phyloP scores from a whole-genome alignment of 2,329 filamentous ascomycete genomes.

The Davidsoniella neocaledoniae region DNA sequence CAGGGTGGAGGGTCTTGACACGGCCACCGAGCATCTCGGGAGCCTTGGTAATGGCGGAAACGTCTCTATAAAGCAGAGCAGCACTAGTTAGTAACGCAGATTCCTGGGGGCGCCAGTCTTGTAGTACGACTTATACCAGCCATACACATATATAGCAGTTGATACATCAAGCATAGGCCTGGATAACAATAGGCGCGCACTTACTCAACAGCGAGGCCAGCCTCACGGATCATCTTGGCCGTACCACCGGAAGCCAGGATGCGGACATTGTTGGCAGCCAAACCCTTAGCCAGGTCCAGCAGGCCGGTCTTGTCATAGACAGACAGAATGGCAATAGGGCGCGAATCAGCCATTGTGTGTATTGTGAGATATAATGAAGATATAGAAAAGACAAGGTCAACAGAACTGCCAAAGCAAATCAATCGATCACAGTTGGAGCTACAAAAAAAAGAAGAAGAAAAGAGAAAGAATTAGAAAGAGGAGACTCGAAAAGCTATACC shows the following conservation, averaged over 20 bases:
- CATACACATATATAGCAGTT: not conserved
- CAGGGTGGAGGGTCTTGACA: slow-evolving; percentile 87
- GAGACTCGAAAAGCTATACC: not conserved
- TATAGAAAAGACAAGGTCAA: too few species aligned
- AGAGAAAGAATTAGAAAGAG: not conserved
- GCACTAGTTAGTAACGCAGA: not conserved
- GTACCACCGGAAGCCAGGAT: slow-evolving; percentile 92
- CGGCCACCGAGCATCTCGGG: slow-evolving; percentile 87
- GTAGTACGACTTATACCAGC: not conserved
- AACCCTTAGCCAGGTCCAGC: slow-evolving; percentile 78
- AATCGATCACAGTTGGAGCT: slow-evolving; percentile 8
- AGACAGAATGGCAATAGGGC: slow-evolving; percentile 74
- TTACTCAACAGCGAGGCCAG: slow-evolving; percentile 87
- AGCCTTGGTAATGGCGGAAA: slow-evolving; percentile 90
- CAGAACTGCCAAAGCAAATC: slow-evolving; percentile 11
- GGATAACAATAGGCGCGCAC: slow-evolving; percentile 18
- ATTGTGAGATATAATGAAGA: not conserved
- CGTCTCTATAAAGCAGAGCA: slow-evolving; percentile 44
- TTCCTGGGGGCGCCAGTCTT: not conserved
- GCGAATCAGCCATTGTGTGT: slow-evolving; percentile 24
- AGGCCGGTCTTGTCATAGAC: slow-evolving; percentile 98
- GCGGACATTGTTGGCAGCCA: slow-evolving; percentile 76
- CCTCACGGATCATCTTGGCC: slow-evolving; percentile 90
- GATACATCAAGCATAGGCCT: not conserved
- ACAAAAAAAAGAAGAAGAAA: slow-evolving; percentile 2